Evolutionary conservation across 768 basidiomycete genomes (phyloP), one percentile per base, ranked within the genome.

Genomic region (Tricholoma flavovirens): DNA sequence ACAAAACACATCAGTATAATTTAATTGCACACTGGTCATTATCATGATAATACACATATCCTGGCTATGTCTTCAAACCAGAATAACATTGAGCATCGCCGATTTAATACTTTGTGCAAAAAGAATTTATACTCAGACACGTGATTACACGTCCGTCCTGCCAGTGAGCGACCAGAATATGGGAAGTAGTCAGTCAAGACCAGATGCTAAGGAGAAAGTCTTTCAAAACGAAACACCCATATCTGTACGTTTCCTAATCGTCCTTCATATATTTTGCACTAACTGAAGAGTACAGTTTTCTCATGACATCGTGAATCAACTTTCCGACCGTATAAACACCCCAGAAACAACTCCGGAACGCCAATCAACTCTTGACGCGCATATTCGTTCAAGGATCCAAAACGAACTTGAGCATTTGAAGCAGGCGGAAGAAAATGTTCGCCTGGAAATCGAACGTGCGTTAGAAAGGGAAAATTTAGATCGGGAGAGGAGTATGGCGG

Each of bases 401-500:
- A 75, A 75, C 38, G 90, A 92, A 68, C 73, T 92, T 15, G 69
- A 77, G 26, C 79, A 79, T 38, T 74, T 94, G 60, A 84, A 81
- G 30, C 73, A 77, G 26, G 84, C 90, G 64, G 91, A 92, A 68
- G 82, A 83, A 57, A 67, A 74, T 33, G 84, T 95, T 10, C 82
- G 80, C 42, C 73, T 76, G 48, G 82, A 91, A 72, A 92, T 95
- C 32, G 87, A 90, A 64, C 74, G 68, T 30, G 90, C 88, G 1
- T 75, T 95, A 49, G 88, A 94, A 75, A 87, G 85, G 73, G 92
- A 94, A 74, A 95, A 94, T 71, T 69, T 94, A 51, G 88, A 93
- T 69, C 78, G 80, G 56, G 91, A 93, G 71, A 78, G 75, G 61
- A 68, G 70, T 24, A 77, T 80, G 75, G 76, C 77, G 14, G 81